Percentiles rank a stretch among this genome's conserved stretches.
Evolutionary conservation across 108 stramenopile species (phyloP).

Genomic region (Nannochloropsis gaditana): DNA sequence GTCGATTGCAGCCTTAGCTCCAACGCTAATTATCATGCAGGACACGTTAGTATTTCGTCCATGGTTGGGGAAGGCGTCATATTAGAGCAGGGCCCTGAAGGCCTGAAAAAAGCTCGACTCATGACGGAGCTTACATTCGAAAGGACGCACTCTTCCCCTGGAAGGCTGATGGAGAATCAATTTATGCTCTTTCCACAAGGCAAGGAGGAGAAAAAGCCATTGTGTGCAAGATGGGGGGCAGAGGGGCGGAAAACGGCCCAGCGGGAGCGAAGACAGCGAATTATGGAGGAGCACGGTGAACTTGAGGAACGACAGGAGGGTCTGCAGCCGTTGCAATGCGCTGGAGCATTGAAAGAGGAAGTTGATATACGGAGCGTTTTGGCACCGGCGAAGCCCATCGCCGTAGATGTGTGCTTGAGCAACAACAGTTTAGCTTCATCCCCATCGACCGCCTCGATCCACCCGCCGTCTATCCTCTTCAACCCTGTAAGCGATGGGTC

Average conservation of each 20-base stretch:
- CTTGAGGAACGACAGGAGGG: background rate
- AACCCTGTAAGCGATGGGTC: too few relatives aligned
- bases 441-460: background rate
- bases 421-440: background rate
- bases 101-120: background rate
- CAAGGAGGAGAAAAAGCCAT: background rate
- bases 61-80: background rate
- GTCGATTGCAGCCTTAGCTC: too few relatives aligned
- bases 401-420: background rate
- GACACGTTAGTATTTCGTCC: background rate
- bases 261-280: background rate
- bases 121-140: background rate
- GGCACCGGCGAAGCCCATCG: background rate
- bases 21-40: background rate
- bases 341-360: background rate
- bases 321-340: background rate
- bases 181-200: background rate
- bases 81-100: background rate
- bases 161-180: background rate
- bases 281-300: background rate
- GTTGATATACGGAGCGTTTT: background rate
- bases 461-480: background rate
- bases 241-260: background rate
- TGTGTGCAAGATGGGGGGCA: background rate
- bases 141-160: slow-evolving; percentile 16